Evolutionary conservation across 148 eudicot species (phyloP).

Genomic region (Dianthus caryophyllus): DNA sequence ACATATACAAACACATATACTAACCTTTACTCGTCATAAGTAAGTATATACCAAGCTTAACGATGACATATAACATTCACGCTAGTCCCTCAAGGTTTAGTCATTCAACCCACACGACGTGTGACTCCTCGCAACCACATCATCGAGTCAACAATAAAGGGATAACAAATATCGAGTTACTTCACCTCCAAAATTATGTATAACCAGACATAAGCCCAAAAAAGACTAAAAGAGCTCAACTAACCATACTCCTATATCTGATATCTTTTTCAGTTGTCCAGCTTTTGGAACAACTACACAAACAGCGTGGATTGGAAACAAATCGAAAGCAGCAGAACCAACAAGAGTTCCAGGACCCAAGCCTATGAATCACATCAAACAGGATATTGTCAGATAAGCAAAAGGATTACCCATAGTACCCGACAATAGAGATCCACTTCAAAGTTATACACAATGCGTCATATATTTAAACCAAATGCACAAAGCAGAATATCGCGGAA

Average conservation of each 20-base stretch:
- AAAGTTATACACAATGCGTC: neutral
- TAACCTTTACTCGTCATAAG: too few species aligned
- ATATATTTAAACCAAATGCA: neutral
- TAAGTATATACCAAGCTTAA: too few species aligned
- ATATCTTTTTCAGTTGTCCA: slow-evolving; percentile 84
- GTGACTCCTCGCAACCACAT: too few species aligned
- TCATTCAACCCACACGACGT: too few species aligned
- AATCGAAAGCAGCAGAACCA: too few species aligned
- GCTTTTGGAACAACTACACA: too few species aligned
- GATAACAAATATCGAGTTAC: neutral
- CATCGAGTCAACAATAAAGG: too few species aligned
- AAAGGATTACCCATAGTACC: neutral
- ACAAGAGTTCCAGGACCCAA: too few species aligned
- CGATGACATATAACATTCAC: too few species aligned
- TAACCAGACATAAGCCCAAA: slow-evolving; percentile 93
- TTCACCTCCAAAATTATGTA: slow-evolving; percentile 76
- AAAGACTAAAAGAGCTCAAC: slow-evolving; percentile 95
- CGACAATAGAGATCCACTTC: slow-evolving; percentile 4
- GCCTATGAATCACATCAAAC: slow-evolving; percentile 39
- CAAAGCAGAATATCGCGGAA: neutral
- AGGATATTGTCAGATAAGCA: neutral
- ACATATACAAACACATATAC: too few species aligned
- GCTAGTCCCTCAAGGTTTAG: too few species aligned
- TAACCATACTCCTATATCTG: slow-evolving; percentile 91
- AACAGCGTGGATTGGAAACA: too few species aligned